Evolutionary conservation across 2,329 filamentous ascomycete genomes (phyloP), one percentile per base, ranked within the genome.

Genomic region (Colletotrichum echinochloae): DNA sequence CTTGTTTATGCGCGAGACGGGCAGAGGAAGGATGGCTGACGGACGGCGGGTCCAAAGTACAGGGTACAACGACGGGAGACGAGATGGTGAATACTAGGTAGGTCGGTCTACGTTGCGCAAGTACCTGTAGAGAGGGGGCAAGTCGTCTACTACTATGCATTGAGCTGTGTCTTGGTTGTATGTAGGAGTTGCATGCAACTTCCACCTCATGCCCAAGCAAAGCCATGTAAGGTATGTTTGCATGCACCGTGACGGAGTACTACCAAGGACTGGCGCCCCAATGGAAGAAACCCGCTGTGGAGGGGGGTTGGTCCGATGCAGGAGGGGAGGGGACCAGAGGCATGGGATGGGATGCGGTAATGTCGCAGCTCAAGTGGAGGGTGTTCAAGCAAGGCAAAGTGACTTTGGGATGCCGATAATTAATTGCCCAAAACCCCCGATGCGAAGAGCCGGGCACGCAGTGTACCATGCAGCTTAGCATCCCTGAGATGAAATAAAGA

Each of bases 341-440:
- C 23, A 33, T 46, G 20, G n/a, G 37, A 33, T 46, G 48, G 59
- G 49, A 63, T 55, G 30, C 59, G 51, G 46, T 37, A 65, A 46
- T 37, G 66, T 69, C 33, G 37, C 54, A 69, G 46, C 54, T 44
- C 52, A 30, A 59, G 66, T 65, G 66, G 66, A 69, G 46, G 33
- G 60, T 11, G n/a, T 16, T 23, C n/a, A 64, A 44, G 49, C 20
- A 46, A 30, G 37, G 46, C 28, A 28, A 61, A 8, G 59, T 39
- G 59, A 61, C 30, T 48, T 37, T 35, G 20, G 11, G n/a, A 60
- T 35, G 57, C 28, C 49, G 33, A 41, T 49, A 60, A n/a, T n/a
- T n/a, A n/a, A n/a, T n/a, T n/a, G n/a, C 57, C 41, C 41, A n/a
- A 60, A 35, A 18, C 5, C 37, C 41, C 26, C 14, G 26, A 11